These are phyloP conservation scores for Lactifluus piperatus DNA, from an alignment of 768 basidiomycete species.

Conservation along the genomic window DNA sequence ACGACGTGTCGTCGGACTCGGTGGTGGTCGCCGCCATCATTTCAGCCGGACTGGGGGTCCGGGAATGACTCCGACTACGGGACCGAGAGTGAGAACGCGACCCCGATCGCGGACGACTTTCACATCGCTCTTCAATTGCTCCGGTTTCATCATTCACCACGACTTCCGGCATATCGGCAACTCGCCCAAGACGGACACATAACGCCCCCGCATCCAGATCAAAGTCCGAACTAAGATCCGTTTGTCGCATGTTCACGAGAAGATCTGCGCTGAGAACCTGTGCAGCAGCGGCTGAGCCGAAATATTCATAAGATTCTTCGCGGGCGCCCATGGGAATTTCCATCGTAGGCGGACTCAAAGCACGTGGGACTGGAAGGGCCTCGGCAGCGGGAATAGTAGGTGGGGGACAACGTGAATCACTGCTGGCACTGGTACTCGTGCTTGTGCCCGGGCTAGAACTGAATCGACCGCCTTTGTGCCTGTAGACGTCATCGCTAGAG, in stretches of 20 bases:
- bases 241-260: background rate
- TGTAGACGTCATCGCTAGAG: conserved; percentile 28
- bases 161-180: conserved; percentile 18
- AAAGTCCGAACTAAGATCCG: conserved; percentile 11
- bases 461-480: conserved; percentile 30
- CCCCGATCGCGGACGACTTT: conserved; percentile 6
- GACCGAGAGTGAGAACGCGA: conserved; percentile 15
- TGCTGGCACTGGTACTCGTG: conserved; percentile 17
- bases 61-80: conserved; percentile 16
- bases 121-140: conserved; percentile 14
- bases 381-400: conserved; percentile 14
- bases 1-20: conserved; percentile 6
- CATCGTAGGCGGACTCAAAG: conserved; percentile 5
- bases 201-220: conserved; percentile 10
- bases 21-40: background rate
- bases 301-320: conserved; percentile 11
- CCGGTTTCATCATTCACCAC: conserved; percentile 18
- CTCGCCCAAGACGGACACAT: conserved; percentile 12
- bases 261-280: conserved; percentile 5
- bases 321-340: conserved; percentile 6
- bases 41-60: conserved; percentile 20
- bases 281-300: conserved; percentile 3
- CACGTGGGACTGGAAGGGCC: conserved; percentile 8
- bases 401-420: conserved; percentile 12
- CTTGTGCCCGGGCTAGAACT: conserved; percentile 27